These are phyloP conservation scores for Saccharomycopsis phalli DNA, from an alignment of 1,139 yeast species.

Conservation along the genomic window DNA sequence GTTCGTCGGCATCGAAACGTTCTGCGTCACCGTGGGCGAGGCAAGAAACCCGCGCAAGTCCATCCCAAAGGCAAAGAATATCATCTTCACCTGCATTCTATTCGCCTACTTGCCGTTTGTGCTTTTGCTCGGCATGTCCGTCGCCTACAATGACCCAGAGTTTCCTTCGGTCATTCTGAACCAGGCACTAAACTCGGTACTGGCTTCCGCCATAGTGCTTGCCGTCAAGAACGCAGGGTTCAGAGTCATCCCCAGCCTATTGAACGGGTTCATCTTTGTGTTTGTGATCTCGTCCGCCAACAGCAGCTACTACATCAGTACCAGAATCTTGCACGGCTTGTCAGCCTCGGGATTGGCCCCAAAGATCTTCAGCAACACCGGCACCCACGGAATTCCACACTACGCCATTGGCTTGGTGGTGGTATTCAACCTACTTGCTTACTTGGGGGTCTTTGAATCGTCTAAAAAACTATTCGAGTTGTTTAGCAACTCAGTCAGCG, in stretches of 20 bases:
- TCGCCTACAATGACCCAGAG: constrained; percentile 36
- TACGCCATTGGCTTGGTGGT: constrained; percentile 22
- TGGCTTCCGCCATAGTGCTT: constrained; percentile 37
- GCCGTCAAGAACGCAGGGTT: constrained; percentile 35
- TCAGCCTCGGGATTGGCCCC: constrained; percentile 33
- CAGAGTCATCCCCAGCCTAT: constrained; percentile 34
- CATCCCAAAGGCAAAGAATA: constrained; percentile 42
- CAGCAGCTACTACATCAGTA: constrained; percentile 36
- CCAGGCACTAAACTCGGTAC: constrained; percentile 27
- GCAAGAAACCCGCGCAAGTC: constrained; percentile 41
- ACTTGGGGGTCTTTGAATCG: constrained; percentile 16
- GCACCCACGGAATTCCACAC: constrained; percentile 20
- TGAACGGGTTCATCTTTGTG: constrained; percentile 38
- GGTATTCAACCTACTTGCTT: constrained; percentile 22
- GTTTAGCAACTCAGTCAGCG: constrained; percentile 21
- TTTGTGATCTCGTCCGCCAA: constrained; percentile 43
- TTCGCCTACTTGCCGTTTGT: constrained; percentile 38
- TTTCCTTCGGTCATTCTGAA: constrained; percentile 24
- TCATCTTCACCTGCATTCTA: constrained; percentile 41
- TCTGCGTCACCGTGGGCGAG: constrained; percentile 38
- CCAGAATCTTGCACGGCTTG: constrained; percentile 35
- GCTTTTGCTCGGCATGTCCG: constrained; percentile 42
- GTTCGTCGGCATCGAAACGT: constrained; percentile 39
- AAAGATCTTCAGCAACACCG: constrained; percentile 18
- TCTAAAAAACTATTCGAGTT: constrained; percentile 21